Evolutionary conservation across 2,329 filamentous ascomycete genomes (phyloP).

Genomic region (Trichoderma sp.): DNA sequence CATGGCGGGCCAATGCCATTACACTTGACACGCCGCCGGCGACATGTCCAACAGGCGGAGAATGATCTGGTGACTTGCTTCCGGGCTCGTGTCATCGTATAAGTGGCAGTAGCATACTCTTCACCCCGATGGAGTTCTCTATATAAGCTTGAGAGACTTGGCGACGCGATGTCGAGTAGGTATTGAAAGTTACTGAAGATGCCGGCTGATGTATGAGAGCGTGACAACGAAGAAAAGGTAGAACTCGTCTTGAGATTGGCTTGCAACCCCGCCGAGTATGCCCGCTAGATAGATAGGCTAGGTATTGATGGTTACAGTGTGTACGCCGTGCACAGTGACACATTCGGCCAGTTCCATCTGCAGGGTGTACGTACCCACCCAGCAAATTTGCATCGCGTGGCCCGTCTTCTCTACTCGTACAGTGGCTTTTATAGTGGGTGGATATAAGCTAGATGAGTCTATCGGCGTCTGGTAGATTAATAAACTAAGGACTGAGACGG

Average conservation of each 20-base stretch:
- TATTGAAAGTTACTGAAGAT: background rate
- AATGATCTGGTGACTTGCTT: slow-evolving; percentile 13
- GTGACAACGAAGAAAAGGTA: background rate
- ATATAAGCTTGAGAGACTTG: background rate
- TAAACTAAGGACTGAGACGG: background rate
- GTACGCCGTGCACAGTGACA: background rate
- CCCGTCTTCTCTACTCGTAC: background rate
- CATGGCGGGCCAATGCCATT: slow-evolving; percentile 1
- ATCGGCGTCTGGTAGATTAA: background rate
- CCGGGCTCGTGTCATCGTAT: background rate
- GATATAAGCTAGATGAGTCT: background rate
- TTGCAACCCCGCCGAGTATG: background rate
- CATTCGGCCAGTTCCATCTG: background rate
- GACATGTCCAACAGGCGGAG: slow-evolving; percentile 8
- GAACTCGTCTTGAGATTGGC: background rate
- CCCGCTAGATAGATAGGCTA: background rate
- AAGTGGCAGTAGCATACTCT: background rate
- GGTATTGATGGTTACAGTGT: background rate
- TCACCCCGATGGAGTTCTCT: background rate
- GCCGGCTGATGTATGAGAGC: background rate
- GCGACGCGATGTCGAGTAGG: background rate
- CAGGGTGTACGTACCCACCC: background rate
- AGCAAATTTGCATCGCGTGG: background rate
- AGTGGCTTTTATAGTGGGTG: background rate
- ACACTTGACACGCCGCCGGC: slow-evolving; percentile 11